A percentile compares a stretch with the other conserved stretches of the same genome.
phyloP scores from a whole-genome alignment of 495 filamentous ascomycete species.

The Parathielavia appendiculata region DNA sequence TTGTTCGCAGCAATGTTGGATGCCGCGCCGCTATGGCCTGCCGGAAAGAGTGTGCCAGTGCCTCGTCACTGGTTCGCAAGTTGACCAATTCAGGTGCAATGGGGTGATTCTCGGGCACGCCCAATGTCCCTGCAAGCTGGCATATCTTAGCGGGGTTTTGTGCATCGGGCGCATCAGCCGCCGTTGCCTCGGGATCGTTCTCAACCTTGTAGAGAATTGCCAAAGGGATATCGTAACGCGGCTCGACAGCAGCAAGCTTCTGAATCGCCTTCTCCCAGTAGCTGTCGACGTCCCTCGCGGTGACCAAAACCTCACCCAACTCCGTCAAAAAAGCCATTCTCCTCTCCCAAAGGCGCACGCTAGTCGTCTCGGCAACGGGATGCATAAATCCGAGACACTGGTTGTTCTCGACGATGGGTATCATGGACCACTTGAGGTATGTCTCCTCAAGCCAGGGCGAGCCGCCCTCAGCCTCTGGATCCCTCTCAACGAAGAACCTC shows the following conservation, averaged over 20 bases:
- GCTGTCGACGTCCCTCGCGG: constrained; percentile 31
- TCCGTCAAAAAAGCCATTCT: constrained; percentile 38
- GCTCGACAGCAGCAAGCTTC: constrained; percentile 29
- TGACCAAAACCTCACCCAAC: constrained; percentile 32
- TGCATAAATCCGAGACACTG: constrained; percentile 43
- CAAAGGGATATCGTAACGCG: constrained; percentile 52
- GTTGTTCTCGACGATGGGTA: constrained; percentile 52
- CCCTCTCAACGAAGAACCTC: constrained; percentile 43
- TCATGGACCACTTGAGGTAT: constrained; percentile 58
- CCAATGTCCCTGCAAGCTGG: constrained; percentile 53
- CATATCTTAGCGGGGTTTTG: constrained; percentile 40
- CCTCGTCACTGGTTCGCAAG: constrained; percentile 45
- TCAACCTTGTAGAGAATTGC: constrained; percentile 54
- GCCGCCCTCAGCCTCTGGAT: constrained; percentile 31
- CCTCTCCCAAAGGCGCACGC: constrained; percentile 36
- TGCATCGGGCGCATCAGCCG: constrained; percentile 36
- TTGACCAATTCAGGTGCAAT: constrained; percentile 48
- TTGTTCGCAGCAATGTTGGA: constrained; percentile 49
- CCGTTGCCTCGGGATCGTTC: constrained; percentile 35
- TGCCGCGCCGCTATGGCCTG: constrained; percentile 52
- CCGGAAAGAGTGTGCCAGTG: constrained; percentile 50
- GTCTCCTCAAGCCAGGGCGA: constrained; percentile 53
- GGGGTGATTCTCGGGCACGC: constrained; percentile 52
- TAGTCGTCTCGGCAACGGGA: constrained; percentile 32
- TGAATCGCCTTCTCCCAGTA: constrained; percentile 34